Base-by-base conservation (phyloP, 2,329 filamentous ascomycete species). In the Scedosporium minutisporum region DNA sequence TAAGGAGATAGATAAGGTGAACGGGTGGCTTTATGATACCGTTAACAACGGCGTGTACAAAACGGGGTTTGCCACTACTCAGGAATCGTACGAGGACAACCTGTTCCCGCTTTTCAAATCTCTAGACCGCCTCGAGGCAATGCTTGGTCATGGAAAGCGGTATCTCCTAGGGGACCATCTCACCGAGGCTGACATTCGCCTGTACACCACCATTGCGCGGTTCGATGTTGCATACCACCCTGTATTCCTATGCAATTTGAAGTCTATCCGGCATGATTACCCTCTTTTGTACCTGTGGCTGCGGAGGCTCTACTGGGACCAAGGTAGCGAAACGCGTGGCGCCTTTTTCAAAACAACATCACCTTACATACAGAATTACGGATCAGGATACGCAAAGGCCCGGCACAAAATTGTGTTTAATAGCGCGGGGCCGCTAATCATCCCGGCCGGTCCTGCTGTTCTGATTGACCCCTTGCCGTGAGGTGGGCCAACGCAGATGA, bases 221-320 rank as follows among this genome's bases (percentile, higher is more conserved):
- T 91, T 91, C 68, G 89, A 92, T 65, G 77, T 82, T 1, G 87
- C 86, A 0, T 91, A 90, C 66, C 78, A 87, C 44, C 81, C 85
- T 65, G 82, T 87, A 33, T 88, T 89, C 69, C 77, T 80, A 68
- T 88, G 85, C 67, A 88, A 88, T 65, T 68, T 87, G 18, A 84
- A 81, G 67, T 85, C 82, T 68, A 84, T 89, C 63, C 76, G 85
- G 3, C 78, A 86, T 66, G 83, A 87, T 67, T 88, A 85, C 68
- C 89, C 88, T 3, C 75, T 79, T 46, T 73, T 91, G 57, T 87
- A 92, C 70, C 78, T 79, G 58, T 92, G 88, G 88, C 65, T 91
- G 64, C 77, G 86, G 42, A 78, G 83, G 61, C 70, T 91, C 61
- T 93, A 91, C 69, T 92, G 89, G 88, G 86, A 90, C 66, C 18